Percentiles rank a stretch among this genome's conserved stretches.
Evolutionary conservation across 305 asterid genomes (phyloP).

Genomic region (Caryopteris hybrid): DNA sequence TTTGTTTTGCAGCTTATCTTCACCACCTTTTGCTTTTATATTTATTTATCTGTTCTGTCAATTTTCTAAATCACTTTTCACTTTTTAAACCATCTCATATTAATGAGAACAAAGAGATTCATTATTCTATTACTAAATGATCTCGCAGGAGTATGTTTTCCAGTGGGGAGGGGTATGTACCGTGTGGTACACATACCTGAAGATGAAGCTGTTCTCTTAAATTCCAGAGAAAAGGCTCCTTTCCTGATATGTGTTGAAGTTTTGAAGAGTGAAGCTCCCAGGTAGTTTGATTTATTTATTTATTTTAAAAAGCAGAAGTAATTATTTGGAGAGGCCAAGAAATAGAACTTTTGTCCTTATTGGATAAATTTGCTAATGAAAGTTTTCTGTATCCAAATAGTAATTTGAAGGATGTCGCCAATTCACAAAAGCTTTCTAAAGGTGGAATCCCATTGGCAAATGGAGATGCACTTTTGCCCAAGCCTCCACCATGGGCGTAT

Average conservation of each 20-base stretch:
- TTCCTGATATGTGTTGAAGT: conserved; percentile 95
- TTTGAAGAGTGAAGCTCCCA: conserved; percentile 76
- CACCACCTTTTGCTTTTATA: neutral
- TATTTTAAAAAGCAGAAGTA: too few species aligned
- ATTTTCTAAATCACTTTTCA: neutral
- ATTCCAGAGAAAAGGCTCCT: conserved; percentile 99
- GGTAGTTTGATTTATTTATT: conserved; percentile 28
- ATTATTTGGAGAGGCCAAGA: conserved; percentile 7
- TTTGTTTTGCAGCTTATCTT: neutral
- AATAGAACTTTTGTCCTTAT: conserved; percentile 4
- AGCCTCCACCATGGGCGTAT: conserved; percentile 99
- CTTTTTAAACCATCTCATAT: neutral
- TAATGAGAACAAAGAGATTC: conserved; percentile 3
- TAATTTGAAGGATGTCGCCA: conserved; percentile 62
- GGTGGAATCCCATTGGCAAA: conserved; percentile 99
- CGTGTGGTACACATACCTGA: conserved; percentile 98
- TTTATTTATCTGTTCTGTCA: conserved; percentile 14
- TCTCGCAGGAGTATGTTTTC: conserved; percentile 82
- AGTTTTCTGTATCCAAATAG: conserved; percentile 34
- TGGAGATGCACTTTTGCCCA: conserved; percentile 91
- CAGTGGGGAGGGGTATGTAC: conserved; percentile 93
- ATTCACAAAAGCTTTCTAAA: conserved; percentile 82
- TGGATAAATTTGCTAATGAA: conserved; percentile 12
- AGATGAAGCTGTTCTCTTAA: conserved; percentile 96
- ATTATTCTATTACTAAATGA: conserved; percentile 23